Conservation (phyloP, 2,329 filamentous ascomycete species). For the Aureobasidium lini region DNA sequence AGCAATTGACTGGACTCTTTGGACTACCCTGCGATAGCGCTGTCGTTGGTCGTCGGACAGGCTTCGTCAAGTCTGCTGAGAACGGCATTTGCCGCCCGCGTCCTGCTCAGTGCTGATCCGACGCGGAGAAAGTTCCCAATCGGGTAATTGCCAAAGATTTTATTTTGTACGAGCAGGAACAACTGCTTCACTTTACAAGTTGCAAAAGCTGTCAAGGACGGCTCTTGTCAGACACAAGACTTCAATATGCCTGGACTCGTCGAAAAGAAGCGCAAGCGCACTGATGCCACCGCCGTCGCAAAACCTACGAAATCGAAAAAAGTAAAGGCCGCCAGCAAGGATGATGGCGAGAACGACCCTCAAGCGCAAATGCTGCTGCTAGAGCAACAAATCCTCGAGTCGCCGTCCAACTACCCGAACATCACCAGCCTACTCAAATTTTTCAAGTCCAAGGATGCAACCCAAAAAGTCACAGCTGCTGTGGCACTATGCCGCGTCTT, state of each 20-base stretch:
- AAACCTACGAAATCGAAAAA: conserved; percentile 31
- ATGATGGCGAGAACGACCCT: conserved; percentile 37
- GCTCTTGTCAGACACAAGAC: not conserved
- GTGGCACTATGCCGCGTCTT: conserved; percentile 84
- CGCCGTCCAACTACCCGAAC: conserved; percentile 86
- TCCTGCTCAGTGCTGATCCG: not conserved
- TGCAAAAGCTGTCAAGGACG: not conserved
- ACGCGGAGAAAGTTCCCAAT: conserved; percentile 3
- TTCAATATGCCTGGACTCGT: conserved; percentile 30
- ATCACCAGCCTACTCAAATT: conserved; percentile 65
- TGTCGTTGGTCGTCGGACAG: not conserved
- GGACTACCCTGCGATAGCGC: not conserved
- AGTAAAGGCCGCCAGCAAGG: conserved; percentile 20
- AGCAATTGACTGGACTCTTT: conserved; percentile 3
- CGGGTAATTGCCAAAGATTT: conserved; percentile 10
- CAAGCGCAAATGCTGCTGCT: conserved; percentile 64
- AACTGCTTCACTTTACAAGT: not conserved
- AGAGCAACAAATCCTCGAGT: conserved; percentile 75
- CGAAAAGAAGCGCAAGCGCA: conserved; percentile 38
- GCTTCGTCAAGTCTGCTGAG: not conserved
- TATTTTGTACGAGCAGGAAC: not conserved
- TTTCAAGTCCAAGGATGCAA: conserved; percentile 41
- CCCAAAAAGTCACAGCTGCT: conserved; percentile 55
- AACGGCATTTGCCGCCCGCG: conserved; percentile 2
- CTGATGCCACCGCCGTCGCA: conserved; percentile 16